Percentiles rank a stretch among this genome's conserved stretches.
Conservation (phyloP, 2,329 filamentous ascomycete species). For the Trichoderma guizhouense region DNA sequence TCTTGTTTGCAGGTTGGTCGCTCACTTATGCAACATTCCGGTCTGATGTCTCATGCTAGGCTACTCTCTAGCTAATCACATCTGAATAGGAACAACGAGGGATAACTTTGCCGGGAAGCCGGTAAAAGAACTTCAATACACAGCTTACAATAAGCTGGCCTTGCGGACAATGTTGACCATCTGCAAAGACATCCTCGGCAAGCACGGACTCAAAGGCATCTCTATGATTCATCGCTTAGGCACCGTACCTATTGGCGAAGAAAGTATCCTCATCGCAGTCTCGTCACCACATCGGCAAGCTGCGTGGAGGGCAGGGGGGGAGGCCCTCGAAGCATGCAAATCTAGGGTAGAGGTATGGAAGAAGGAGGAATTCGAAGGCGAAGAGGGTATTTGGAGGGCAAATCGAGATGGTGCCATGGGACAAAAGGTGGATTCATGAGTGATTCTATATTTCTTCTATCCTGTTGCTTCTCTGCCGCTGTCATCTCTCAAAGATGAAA, state of each 20-base stretch:
- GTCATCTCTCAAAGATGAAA: not conserved
- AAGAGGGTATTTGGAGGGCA: conserved; percentile 79
- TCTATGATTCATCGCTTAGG: conserved; percentile 83
- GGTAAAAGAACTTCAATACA: conserved; percentile 74
- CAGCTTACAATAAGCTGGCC: conserved; percentile 68
- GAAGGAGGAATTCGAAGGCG: conserved; percentile 77
- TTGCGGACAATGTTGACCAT: conserved; percentile 67
- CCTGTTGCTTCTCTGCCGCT: not conserved
- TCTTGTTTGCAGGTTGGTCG: conserved; percentile 64
- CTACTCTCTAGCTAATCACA: not conserved
- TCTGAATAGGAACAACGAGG: conserved; percentile 63
- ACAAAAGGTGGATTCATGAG: conserved; percentile 38
- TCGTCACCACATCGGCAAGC: conserved; percentile 78
- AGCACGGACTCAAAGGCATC: conserved; percentile 67
- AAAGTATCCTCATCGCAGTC: conserved; percentile 87
- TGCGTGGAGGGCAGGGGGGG: conserved; percentile 85
- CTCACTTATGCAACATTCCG: not conserved
- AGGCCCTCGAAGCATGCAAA: conserved; percentile 85
- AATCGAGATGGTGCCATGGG: conserved; percentile 72
- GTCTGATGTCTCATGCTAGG: not conserved
- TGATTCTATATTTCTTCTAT: not conserved
- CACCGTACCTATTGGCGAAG: conserved; percentile 81
- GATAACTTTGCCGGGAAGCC: conserved; percentile 68
- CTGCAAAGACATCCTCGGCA: conserved; percentile 51
- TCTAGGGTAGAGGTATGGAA: conserved; percentile 93